Evolutionary conservation across 129 eudicot genomes (phyloP).

Genomic region (Tanacetum coccineum): DNA sequence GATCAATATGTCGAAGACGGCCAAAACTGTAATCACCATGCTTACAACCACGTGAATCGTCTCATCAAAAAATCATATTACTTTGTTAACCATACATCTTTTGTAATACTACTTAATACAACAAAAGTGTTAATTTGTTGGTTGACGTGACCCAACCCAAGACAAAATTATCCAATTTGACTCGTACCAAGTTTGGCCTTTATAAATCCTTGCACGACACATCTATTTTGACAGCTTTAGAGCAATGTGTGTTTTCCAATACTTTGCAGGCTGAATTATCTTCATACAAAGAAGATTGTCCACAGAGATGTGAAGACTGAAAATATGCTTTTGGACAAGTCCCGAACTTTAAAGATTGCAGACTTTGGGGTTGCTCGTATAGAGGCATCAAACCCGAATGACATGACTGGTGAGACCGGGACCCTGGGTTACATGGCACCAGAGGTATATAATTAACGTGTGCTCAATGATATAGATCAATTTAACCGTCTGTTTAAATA

Average conservation of each 20-base stretch:
- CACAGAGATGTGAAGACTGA: constrained; percentile 77
- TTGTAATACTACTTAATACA: no score
- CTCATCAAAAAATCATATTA: no score
- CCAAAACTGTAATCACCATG: no score
- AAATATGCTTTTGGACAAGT: constrained; percentile 70
- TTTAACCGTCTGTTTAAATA: not conserved
- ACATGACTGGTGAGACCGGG: constrained; percentile 79
- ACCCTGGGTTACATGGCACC: constrained; percentile 84
- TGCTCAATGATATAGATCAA: not conserved
- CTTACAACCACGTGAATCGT: no score
- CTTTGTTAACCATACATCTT: no score
- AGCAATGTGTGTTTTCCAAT: not conserved
- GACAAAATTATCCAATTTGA: not conserved
- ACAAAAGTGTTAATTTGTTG: no score
- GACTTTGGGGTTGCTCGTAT: constrained; percentile 73
- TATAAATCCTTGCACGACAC: not conserved
- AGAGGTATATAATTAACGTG: constrained; percentile 39
- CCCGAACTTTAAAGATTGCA: constrained; percentile 56
- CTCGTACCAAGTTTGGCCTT: not conserved
- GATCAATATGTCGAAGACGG: no score
- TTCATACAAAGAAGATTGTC: constrained; percentile 65
- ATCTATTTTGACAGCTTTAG: not conserved
- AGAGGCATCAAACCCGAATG: constrained; percentile 71
- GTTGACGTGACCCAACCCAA: no score
- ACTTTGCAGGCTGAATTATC: constrained; percentile 54